Conservation (phyloP, 2,329 filamentous ascomycete species). For the Nigrospora oryzae region DNA sequence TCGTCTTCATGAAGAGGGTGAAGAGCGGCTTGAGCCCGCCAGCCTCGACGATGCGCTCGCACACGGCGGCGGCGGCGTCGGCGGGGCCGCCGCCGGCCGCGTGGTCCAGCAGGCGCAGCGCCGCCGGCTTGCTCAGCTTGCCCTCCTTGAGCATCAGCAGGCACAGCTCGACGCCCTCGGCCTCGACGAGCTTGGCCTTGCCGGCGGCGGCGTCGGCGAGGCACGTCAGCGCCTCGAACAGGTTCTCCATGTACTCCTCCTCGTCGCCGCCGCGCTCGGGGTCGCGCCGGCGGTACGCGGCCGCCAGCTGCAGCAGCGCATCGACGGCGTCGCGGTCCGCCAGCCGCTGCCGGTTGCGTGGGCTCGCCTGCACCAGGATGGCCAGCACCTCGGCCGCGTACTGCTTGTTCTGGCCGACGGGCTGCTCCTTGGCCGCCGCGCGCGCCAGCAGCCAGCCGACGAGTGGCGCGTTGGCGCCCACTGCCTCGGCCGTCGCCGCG, state of each 20-base stretch:
- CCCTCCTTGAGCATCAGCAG: conserved; percentile 88
- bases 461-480: conserved; percentile 61
- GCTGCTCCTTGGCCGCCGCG: conserved; percentile 59
- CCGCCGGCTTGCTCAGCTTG: conserved; percentile 70
- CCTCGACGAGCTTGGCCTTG: conserved; percentile 76
- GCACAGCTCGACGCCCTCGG: conserved; percentile 84
- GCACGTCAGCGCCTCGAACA: conserved; percentile 82
- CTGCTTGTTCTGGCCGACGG: conserved; percentile 83
- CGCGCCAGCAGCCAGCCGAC: conserved; percentile 71
- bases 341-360: conserved; percentile 55
- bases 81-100: conserved; percentile 53
- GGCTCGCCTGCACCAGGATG: conserved; percentile 73
- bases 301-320: conserved; percentile 70
- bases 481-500: conserved; percentile 51
- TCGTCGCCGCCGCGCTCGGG: conserved; percentile 80
- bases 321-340: conserved; percentile 66
- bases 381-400: conserved; percentile 89
- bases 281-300: conserved; percentile 77
- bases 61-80: conserved; percentile 50
- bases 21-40: conserved; percentile 82
- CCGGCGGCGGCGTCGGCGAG: conserved; percentile 67
- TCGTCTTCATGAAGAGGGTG: conserved; percentile 77
- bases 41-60: conserved; percentile 68
- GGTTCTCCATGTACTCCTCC: conserved; percentile 89
- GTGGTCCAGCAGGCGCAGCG: conserved; percentile 78